Evolutionary conservation across 225 moss, liverwort and hornwort genomes (phyloP).

Genomic region (Antitrichia curtipendula): DNA sequence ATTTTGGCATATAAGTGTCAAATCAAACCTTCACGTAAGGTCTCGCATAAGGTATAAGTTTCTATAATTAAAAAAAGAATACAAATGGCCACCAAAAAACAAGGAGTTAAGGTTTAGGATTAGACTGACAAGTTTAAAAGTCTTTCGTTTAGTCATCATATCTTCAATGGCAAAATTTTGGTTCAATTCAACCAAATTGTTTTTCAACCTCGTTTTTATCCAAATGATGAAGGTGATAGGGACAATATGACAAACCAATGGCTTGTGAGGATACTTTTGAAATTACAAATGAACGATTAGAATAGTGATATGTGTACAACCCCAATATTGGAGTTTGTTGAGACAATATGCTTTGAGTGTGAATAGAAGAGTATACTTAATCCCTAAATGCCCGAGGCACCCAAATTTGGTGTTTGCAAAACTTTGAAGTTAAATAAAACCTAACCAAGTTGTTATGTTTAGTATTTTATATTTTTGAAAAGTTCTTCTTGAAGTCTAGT

Average conservation of each 20-base stretch:
- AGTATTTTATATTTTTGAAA: too few species aligned
- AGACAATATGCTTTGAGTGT: neutral
- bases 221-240: neutral
- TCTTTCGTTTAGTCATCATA: neutral
- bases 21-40: too few species aligned
- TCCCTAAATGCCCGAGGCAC: too few species aligned
- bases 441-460: too few species aligned
- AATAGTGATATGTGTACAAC: rapidly evolving
- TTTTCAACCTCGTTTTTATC: neutral
- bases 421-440: too few species aligned
- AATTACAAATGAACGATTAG: neutral
- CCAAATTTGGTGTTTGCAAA: too few species aligned
- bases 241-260: neutral
- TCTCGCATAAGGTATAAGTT: too few species aligned
- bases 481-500: too few species aligned
- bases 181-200: neutral
- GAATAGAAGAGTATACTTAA: neutral
- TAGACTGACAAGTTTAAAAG: neutral
- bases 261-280: neutral
- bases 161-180: neutral
- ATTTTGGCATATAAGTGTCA: too few species aligned
- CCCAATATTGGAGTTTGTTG: neutral
- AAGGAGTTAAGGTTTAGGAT: neutral
- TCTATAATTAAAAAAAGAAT: rapidly evolving
- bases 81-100: rapidly evolving